Evolutionary conservation across 306 rosid species (phyloP).

Genomic region (Lathyrus tuberosus): DNA sequence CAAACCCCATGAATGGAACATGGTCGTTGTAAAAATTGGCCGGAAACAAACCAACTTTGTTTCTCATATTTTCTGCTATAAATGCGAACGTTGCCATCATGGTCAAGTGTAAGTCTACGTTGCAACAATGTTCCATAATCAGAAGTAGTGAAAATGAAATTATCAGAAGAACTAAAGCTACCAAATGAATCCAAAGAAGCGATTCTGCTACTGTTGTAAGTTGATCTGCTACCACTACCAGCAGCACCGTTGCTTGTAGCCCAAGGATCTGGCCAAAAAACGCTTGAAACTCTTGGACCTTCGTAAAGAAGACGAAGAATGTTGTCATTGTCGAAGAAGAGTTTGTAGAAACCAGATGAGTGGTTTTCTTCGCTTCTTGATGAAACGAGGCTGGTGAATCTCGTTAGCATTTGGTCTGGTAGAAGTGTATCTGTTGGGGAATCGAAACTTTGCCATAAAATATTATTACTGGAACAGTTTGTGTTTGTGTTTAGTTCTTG

Average conservation of each 20-base stretch:
- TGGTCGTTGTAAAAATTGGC: neutral
- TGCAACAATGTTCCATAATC: conserved; percentile 23
- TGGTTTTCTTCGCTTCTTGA: neutral
- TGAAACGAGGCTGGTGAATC: neutral
- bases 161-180: conserved; percentile 3
- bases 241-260: neutral
- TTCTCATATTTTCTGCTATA: neutral
- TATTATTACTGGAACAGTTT: neutral
- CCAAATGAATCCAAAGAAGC: neutral
- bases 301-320: conserved; percentile 13
- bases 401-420: neutral
- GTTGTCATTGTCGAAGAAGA: conserved; percentile 10
- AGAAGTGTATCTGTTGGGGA: conserved; percentile 29
- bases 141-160: neutral
- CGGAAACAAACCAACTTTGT: neutral
- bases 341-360: conserved; percentile 22
- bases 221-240: conserved; percentile 16
- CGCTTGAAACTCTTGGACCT: conserved; percentile 9
- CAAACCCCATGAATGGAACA: conserved; percentile 28
- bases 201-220: conserved; percentile 7
- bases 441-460: conserved; percentile 29
- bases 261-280: conserved; percentile 31
- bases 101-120: neutral
- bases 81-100: conserved; percentile 31
- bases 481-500: neutral